phyloP scores from a whole-genome alignment of 2,329 filamentous ascomycete species.

The Diaporthe batatas region DNA sequence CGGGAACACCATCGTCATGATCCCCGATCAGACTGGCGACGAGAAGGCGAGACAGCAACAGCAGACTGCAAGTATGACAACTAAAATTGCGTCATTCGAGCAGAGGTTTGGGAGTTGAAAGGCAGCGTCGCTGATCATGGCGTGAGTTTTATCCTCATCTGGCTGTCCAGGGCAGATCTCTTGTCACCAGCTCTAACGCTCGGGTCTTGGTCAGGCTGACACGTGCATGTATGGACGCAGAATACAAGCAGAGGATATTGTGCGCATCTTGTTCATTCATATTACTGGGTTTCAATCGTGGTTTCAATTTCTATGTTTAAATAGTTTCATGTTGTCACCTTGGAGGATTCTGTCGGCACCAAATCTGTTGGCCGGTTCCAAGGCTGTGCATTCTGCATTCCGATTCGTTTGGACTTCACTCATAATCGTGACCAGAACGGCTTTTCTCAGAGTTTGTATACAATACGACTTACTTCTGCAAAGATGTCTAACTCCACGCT shows the following conservation, averaged over 20 bases:
- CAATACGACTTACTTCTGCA: neutral
- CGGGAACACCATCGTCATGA: conserved; percentile 22
- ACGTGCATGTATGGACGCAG: neutral
- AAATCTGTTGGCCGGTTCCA: neutral
- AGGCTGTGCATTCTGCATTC: neutral
- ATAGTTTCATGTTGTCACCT: neutral
- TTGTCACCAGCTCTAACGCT: neutral
- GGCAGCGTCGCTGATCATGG: neutral
- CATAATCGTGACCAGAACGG: neutral
- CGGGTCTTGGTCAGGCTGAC: neutral
- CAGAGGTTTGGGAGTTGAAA: conserved; percentile 19
- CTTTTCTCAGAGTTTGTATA: too few relatives aligned
- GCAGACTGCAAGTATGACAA: conserved; percentile 18
- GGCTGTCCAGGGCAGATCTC: neutral
- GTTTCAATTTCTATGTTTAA: too few relatives aligned
- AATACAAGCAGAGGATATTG: too few relatives aligned
- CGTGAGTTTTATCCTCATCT: neutral
- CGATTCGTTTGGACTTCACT: neutral
- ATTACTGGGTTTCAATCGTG: neutral
- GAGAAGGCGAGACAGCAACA: conserved; percentile 3
- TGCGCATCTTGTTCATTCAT: too few relatives aligned
- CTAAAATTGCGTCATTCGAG: conserved; percentile 15
- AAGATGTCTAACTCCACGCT: too few relatives aligned
- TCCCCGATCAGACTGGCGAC: conserved; percentile 19
- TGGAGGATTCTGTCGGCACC: neutral